Percentiles rank a stretch among this genome's conserved stretches.
Conservation (phyloP, 768 basidiomycete genomes). For the Arthromyces matolae region DNA sequence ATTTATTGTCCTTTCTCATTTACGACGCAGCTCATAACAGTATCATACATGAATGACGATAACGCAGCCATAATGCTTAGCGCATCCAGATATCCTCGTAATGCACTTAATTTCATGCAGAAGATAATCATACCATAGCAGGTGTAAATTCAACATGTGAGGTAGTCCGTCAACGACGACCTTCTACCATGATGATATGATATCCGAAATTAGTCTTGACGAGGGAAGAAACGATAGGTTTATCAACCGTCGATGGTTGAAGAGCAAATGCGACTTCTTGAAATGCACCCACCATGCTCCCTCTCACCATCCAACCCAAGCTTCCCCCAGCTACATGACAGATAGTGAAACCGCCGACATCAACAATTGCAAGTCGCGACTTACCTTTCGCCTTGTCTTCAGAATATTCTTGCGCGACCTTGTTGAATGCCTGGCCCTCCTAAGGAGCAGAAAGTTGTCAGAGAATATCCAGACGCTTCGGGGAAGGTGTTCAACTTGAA, state of each 20-base stretch:
- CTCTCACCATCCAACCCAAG: slow-evolving; percentile 83
- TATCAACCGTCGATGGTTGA: slow-evolving; percentile 75
- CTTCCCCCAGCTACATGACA: slow-evolving; percentile 66
- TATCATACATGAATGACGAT: not conserved
- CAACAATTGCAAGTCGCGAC: slow-evolving; percentile 1
- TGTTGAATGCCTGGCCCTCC: slow-evolving; percentile 82
- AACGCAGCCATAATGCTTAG: not conserved
- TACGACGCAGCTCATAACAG: not conserved
- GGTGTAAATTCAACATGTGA: too few species aligned
- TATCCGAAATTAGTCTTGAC: slow-evolving; percentile 85
- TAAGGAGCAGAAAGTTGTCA: slow-evolving; percentile 18
- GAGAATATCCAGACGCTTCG: not conserved
- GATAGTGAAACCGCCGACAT: not conserved
- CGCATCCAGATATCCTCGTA: too few species aligned
- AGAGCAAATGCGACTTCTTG: slow-evolving; percentile 88
- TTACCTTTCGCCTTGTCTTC: slow-evolving; percentile 88
- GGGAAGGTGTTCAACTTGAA: slow-evolving; percentile 52
- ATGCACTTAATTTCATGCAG: too few species aligned
- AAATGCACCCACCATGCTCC: slow-evolving; percentile 86
- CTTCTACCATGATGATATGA: slow-evolving; percentile 91
- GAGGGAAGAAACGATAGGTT: slow-evolving; percentile 64
- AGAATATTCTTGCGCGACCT: slow-evolving; percentile 86
- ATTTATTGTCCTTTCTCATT: not conserved
- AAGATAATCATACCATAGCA: too few species aligned
- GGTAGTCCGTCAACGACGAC: slow-evolving; percentile 59